Base-by-base conservation (phyloP, 106 monocot genomes). In the Allium cepa region DNA sequence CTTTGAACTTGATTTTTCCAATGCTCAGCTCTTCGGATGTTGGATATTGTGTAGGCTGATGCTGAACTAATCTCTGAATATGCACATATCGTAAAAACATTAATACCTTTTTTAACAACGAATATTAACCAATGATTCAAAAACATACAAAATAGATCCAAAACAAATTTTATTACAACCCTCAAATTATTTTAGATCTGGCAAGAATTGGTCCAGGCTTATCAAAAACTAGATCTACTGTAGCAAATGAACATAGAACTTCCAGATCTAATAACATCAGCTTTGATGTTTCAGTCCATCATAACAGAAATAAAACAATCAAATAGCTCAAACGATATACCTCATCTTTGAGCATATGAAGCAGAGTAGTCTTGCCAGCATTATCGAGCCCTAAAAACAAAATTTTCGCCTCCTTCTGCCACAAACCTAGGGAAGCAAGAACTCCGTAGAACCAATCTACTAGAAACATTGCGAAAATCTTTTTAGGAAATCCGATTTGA, bases 291-390 rank as follows among this genome's bases (percentile, higher is more conserved):
- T 36, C 36, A 36, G 22, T 22, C 22, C 22, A 22, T 22, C 22
- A 22, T 22, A 36, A 36, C 36, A 36, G 5, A 5, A 36, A 36
- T 2, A 56, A 56, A 56, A 36, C 36, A 36, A 36, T 36, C 36
- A 36, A 36, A 36, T 36, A 36, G 36, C 4, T 36, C 36, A 36
- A 3, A 36, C 36, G 4, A 36, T 36, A 36, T 36, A 67, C 82
- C 86, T 86, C 82, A 47, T 86, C 86, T 68, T 86, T 86, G 59
- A 86, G 82, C 86, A 82, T 86, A 17, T 79, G 86, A 12, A 86
- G 76, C 12, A 86, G 82, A 46, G 82, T 79, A 5, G 86, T 86
- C 72, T 86, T 82, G 7, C 86, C 86, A 9, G 86, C 64, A 71
- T 86, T 86, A 45, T 86, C 86, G 57, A 86, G 82, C 48, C 86